Percentiles rank a stretch among this genome's conserved stretches.
phyloP scores from a whole-genome alignment of 106 monocot species.

The Alisma plantagoaquatica region DNA sequence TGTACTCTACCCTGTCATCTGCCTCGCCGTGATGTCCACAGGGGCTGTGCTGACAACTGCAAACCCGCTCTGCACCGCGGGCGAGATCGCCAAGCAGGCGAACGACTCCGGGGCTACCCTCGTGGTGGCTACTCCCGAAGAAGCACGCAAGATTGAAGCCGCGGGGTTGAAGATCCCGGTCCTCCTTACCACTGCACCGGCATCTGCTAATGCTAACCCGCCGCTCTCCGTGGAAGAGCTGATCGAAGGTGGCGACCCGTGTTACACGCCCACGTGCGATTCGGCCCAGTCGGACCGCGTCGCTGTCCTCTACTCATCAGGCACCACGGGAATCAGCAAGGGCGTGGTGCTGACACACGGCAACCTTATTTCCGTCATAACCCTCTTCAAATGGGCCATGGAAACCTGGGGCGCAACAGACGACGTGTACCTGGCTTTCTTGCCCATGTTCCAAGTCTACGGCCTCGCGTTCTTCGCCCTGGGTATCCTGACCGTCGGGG shows the following conservation, averaged over 20 bases:
- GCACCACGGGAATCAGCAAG: slow-evolving; percentile 75
- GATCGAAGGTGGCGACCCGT: slow-evolving; percentile 3
- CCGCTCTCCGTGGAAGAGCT: slow-evolving; percentile 34
- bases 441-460: slow-evolving; percentile 97
- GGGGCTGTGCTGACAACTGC: slow-evolving; percentile 1
- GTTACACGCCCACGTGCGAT: not conserved
- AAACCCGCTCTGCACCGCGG: not conserved
- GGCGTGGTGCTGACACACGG: slow-evolving; percentile 73
- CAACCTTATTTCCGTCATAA: slow-evolving; percentile 61
- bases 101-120: not conserved
- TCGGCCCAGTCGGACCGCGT: slow-evolving; percentile 52
- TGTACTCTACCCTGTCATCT: not conserved
- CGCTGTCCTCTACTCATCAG: slow-evolving; percentile 74
- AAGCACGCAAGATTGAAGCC: not conserved
- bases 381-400: slow-evolving; percentile 39
- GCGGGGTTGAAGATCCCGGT: slow-evolving; percentile 15
- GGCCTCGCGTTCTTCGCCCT: slow-evolving; percentile 87
- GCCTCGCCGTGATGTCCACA: not conserved
- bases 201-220: not conserved
- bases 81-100: not conserved
- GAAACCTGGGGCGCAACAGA: too few species aligned
- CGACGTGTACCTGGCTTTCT: slow-evolving; percentile 71
- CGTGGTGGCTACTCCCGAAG: not conserved
- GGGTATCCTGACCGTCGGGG: slow-evolving; percentile 63
- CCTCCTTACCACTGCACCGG: slow-evolving; percentile 28